Percentiles rank a stretch among this genome's conserved stretches.
Evolutionary conservation across 768 basidiomycete species (phyloP).

Genomic region (Hemileccinum rubropunctum): DNA sequence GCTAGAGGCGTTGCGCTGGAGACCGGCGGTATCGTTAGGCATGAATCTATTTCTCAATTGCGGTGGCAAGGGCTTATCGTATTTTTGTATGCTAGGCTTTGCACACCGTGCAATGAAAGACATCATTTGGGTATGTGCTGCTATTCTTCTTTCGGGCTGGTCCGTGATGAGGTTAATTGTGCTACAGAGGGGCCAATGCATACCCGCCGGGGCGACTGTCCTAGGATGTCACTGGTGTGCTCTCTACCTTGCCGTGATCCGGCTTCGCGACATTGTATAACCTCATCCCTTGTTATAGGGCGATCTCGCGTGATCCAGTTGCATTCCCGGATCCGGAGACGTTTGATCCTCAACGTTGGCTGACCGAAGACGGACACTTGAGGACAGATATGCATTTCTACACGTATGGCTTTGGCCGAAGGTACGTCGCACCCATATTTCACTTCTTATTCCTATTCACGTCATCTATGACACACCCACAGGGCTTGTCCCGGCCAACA

Average conservation of each 20-base stretch:
- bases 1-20: conserved; percentile 41
- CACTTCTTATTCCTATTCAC: background rate
- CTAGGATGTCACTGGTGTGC: no score
- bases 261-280: no score
- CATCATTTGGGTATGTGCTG: conserved; percentile 44
- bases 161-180: no score
- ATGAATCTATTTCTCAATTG: background rate
- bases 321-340: no score
- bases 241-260: no score
- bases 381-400: background rate
- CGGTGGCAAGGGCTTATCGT: background rate
- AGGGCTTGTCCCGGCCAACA: conserved; percentile 60
- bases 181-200: background rate
- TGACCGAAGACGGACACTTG: no score
- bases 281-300: no score
- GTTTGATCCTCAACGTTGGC: no score
- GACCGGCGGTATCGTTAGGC: conserved; percentile 37
- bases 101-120: conserved; percentile 64
- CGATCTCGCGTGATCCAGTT: no score
- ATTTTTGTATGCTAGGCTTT: conserved; percentile 38
- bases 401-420: conserved; percentile 50
- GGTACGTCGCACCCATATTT: conserved; percentile 10
- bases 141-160: background rate
- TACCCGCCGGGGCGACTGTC: no score
- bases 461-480: conserved; percentile 5